Conservation (phyloP, 768 basidiomycete genomes). For the Plicaturopsis crispa region DNA sequence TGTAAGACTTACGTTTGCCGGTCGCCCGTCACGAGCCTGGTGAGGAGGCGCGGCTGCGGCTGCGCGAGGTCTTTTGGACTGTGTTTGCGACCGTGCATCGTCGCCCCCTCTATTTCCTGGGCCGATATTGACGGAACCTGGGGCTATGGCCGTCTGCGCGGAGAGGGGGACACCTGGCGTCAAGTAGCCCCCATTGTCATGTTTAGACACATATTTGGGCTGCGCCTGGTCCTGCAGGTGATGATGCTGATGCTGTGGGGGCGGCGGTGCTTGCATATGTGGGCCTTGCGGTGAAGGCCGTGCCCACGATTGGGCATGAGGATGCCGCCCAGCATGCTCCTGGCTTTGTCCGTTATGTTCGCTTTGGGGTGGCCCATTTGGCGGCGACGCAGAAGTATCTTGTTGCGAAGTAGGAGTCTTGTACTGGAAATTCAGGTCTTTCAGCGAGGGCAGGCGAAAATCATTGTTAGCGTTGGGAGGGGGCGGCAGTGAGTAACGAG, state of each 20-base stretch:
- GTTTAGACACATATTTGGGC: constrained; percentile 30
- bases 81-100: constrained; percentile 29
- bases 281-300: constrained; percentile 16
- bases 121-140: constrained; percentile 26
- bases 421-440: constrained; percentile 61
- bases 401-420: constrained; percentile 26
- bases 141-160: constrained; percentile 24
- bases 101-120: constrained; percentile 25
- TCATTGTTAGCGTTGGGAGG: constrained; percentile 32
- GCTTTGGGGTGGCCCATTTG: constrained; percentile 18
- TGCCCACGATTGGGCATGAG: constrained; percentile 22
- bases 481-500: constrained; percentile 27
- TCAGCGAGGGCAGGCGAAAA: constrained; percentile 63
- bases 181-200: constrained; percentile 41
- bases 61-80: constrained; percentile 36
- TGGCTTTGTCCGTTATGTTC: constrained; percentile 21
- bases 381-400: constrained; percentile 14
- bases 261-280: constrained; percentile 11
- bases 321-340: constrained; percentile 25
- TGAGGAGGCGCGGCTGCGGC: constrained; percentile 18
- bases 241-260: constrained; percentile 29
- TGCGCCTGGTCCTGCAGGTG: constrained; percentile 23
- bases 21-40: too few relatives aligned
- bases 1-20: too few relatives aligned
- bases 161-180: constrained; percentile 40